phyloP scores from a whole-genome alignment of 768 basidiomycete species.

The Serendipita indica region DNA sequence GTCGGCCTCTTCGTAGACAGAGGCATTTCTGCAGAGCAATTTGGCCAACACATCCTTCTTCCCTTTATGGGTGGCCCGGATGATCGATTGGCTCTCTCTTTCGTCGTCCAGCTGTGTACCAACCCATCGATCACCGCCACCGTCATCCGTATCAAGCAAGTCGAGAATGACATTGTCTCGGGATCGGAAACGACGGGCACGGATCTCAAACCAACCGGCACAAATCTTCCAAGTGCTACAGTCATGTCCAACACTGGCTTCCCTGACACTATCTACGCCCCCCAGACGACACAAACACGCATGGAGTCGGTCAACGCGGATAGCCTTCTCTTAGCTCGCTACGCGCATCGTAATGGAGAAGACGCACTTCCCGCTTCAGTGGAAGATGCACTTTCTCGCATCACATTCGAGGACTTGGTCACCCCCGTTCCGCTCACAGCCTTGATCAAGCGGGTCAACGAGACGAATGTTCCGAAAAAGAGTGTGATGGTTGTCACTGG shows the following conservation, averaged over 20 bases:
- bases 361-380: neutral
- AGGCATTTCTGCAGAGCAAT: constrained; percentile 22
- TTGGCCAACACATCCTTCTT: constrained; percentile 53
- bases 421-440: constrained; percentile 19
- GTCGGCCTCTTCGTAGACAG: constrained; percentile 76
- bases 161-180: constrained; percentile 10
- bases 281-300: constrained; percentile 43
- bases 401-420: constrained; percentile 21
- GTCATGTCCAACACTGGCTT: constrained; percentile 24
- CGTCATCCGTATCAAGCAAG: constrained; percentile 47
- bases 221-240: constrained; percentile 20
- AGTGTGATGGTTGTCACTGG: constrained; percentile 54
- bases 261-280: constrained; percentile 59
- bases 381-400: constrained; percentile 18
- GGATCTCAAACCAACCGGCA: constrained; percentile 19
- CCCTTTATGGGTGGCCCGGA: constrained; percentile 94
- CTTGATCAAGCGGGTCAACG: constrained; percentile 11
- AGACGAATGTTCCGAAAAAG: constrained; percentile 17
- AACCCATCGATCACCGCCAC: constrained; percentile 57
- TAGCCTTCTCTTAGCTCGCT: constrained; percentile 55
- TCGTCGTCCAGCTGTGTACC: constrained; percentile 70
- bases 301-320: constrained; percentile 79
- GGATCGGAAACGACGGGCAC: constrained; percentile 19
- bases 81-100: constrained; percentile 71
- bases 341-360: constrained; percentile 25